phyloP scores from a whole-genome alignment of 495 filamentous ascomycete genomes.

The Trichoderma erinaceum region DNA sequence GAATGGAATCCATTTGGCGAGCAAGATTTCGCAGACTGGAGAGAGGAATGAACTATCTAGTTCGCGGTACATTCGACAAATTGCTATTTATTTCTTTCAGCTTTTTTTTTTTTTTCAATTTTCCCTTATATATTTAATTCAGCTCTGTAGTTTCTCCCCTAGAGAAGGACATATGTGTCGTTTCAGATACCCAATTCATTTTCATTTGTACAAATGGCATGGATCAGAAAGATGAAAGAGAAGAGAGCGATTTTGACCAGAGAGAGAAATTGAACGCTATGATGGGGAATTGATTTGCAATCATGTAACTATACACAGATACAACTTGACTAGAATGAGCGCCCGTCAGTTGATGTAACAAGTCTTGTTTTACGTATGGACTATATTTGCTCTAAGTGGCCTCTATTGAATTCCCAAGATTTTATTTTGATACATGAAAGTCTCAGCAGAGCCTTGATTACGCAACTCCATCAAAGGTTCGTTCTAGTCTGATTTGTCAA shows the following conservation, averaged over 20 bases:
- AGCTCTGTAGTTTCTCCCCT: not conserved
- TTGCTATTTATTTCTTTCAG: not conserved
- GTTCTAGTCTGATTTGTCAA: no score
- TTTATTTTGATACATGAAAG: no score
- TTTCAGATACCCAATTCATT: conserved; percentile 7
- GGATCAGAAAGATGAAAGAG: not conserved
- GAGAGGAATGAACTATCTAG: conserved; percentile 24
- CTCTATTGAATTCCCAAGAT: no score
- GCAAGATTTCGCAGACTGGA: conserved; percentile 17
- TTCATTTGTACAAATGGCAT: conserved; percentile 5
- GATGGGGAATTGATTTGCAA: not conserved
- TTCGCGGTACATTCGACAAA: conserved; percentile 9
- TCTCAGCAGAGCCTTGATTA: no score
- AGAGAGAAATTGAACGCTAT: not conserved
- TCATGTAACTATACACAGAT: not conserved
- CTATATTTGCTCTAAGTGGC: no score
- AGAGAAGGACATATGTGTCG: not conserved
- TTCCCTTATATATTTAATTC: not conserved
- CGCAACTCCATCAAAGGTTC: no score
- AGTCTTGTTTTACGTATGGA: not conserved
- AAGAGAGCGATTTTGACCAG: not conserved
- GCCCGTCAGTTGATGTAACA: not conserved
- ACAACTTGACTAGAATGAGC: not conserved
- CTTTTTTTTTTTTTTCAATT: not conserved
- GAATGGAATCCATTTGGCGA: conserved; percentile 65